These are phyloP conservation scores for Glycine latifolia DNA, from an alignment of 306 rosid genomes.

Conservation along the genomic window DNA sequence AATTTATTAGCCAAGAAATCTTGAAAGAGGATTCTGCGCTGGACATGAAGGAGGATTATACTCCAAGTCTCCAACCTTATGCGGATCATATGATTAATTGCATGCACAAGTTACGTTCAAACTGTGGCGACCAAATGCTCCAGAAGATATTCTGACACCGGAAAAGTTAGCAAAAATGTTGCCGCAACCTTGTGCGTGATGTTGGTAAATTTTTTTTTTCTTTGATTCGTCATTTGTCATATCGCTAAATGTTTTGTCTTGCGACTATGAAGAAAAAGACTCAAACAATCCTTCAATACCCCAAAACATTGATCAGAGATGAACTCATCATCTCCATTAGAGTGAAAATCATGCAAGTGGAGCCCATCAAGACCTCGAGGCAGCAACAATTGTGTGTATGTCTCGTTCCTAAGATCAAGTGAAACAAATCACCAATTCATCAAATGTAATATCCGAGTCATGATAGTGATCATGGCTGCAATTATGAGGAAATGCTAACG, in stretches of 20 bases:
- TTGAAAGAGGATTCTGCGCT: no score
- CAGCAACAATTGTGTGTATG: neutral
- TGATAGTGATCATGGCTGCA: neutral
- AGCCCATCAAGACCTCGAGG: neutral
- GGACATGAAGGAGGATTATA: no score
- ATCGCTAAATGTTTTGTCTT: neutral
- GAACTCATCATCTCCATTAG: no score
- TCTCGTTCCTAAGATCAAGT: neutral
- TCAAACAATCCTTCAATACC: neutral
- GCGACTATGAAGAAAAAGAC: neutral
- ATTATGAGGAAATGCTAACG: neutral
- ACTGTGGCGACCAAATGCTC: no score
- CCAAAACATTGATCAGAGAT: neutral
- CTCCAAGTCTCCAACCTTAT: no score
- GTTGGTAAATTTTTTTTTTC: no score
- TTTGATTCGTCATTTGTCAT: neutral
- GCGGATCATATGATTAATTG: no score
- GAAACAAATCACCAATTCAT: neutral
- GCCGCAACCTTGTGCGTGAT: no score
- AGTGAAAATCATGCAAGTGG: neutral
- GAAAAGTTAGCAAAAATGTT: no score
- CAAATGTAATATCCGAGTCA: neutral
- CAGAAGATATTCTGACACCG: no score
- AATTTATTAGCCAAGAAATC: no score
- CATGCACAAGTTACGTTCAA: no score